phyloP scores from a whole-genome alignment of 2,329 filamentous ascomycete genomes.

The Aspergillus proliferans region DNA sequence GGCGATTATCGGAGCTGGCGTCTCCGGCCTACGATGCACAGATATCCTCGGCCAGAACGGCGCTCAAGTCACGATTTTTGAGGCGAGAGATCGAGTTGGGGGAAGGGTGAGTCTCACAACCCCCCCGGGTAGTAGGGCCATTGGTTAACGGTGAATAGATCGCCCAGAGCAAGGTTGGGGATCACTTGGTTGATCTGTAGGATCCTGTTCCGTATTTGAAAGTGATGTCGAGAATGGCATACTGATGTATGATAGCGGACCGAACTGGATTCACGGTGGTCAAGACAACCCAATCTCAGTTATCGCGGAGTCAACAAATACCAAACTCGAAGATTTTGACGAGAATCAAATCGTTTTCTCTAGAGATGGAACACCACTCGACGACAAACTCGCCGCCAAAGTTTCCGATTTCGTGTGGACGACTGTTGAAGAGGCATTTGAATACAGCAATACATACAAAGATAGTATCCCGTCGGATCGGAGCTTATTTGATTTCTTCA shows the following conservation, averaged over 20 bases:
- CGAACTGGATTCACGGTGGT: constrained; percentile 61
- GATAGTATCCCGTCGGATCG: constrained; percentile 45
- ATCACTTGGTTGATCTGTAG: constrained; percentile 53
- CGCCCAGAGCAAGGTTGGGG: constrained; percentile 43
- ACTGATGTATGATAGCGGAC: constrained; percentile 41
- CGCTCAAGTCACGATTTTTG: constrained; percentile 53
- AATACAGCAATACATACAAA: constrained; percentile 50
- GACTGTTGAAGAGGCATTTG: constrained; percentile 54
- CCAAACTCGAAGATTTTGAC: constrained; percentile 47
- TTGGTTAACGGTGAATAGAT: constrained; percentile 32
- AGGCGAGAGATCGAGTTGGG: constrained; percentile 54
- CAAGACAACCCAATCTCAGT: constrained; percentile 54
- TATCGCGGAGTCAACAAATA: constrained; percentile 50
- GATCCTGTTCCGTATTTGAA: constrained; percentile 11
- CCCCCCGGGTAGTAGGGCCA: not conserved
- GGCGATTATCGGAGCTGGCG: constrained; percentile 56
- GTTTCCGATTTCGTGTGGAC: constrained; percentile 48
- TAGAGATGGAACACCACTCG: constrained; percentile 38
- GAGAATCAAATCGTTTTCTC: constrained; percentile 47
- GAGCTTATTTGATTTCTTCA: constrained; percentile 55
- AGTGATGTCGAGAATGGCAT: not conserved
- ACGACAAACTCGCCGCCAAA: constrained; percentile 24
- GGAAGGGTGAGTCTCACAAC: constrained; percentile 43
- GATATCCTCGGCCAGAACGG: constrained; percentile 53
- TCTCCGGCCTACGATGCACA: constrained; percentile 55